A percentile compares a stretch with the other conserved stretches of the same genome.
These are phyloP conservation scores for Neonectria punicea DNA, from an alignment of 2,329 filamentous ascomycete species.

Conservation along the genomic window DNA sequence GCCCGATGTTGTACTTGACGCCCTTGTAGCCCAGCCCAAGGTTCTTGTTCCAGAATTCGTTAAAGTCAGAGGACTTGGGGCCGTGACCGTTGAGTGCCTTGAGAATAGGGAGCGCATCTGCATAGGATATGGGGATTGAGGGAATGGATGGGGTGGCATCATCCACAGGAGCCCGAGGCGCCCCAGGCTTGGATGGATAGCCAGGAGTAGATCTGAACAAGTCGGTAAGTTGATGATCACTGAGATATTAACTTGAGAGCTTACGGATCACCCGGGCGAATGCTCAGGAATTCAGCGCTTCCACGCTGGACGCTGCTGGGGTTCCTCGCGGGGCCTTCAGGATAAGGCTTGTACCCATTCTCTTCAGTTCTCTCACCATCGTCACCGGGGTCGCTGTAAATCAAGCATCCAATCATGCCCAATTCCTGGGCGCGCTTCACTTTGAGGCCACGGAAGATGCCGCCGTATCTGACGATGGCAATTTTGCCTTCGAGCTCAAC, in stretches of 20 bases:
- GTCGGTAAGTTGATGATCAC: slow-evolving; percentile 23
- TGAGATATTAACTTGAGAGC: slow-evolving; percentile 9
- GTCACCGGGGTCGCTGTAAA: slow-evolving; percentile 91
- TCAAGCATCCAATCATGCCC: slow-evolving; percentile 85
- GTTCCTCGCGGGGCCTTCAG: slow-evolving; percentile 86
- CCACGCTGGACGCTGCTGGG: slow-evolving; percentile 91
- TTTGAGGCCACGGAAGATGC: slow-evolving; percentile 89
- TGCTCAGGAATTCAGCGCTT: slow-evolving; percentile 83
- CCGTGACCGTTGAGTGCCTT: slow-evolving; percentile 91
- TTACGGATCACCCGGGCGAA: slow-evolving; percentile 74
- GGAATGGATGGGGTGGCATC: slow-evolving; percentile 84
- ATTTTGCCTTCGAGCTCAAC: slow-evolving; percentile 86
- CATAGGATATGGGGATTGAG: slow-evolving; percentile 89
- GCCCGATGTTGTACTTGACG: slow-evolving; percentile 86
- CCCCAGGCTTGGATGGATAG: slow-evolving; percentile 92
- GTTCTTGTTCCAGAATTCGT: slow-evolving; percentile 74
- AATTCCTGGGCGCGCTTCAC: slow-evolving; percentile 92
- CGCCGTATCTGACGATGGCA: slow-evolving; percentile 85
- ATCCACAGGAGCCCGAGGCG: slow-evolving; percentile 76
- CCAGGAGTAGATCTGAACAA: slow-evolving; percentile 79
- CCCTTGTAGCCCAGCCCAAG: slow-evolving; percentile 82
- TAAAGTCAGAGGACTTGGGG: slow-evolving; percentile 78
- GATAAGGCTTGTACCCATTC: slow-evolving; percentile 83
- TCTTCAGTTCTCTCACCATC: slow-evolving; percentile 84
- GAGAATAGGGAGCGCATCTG: slow-evolving; percentile 87